A percentile compares a stretch with the other conserved stretches of the same genome.
These are phyloP conservation scores for Aspergillus pseudoglaucus DNA, from an alignment of 2,329 filamentous ascomycete genomes.

Conservation along the genomic window DNA sequence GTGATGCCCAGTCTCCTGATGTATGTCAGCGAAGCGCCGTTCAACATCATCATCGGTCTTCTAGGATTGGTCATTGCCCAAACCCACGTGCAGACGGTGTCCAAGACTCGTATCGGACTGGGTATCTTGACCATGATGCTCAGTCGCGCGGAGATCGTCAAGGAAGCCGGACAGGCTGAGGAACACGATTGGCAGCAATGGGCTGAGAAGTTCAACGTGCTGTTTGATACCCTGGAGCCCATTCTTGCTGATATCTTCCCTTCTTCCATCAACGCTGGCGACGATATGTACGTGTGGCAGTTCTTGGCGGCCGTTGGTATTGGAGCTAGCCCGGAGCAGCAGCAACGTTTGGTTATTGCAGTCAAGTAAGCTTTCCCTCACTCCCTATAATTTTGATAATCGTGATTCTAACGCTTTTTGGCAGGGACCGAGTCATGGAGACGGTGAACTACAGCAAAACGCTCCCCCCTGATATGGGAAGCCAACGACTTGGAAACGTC, in stretches of 20 bases:
- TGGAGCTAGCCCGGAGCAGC: constrained; percentile 86
- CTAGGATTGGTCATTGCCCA: constrained; percentile 76
- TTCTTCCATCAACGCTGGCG: constrained; percentile 77
- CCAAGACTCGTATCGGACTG: constrained; percentile 79
- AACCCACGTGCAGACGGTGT: constrained; percentile 76
- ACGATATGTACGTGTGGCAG: constrained; percentile 97
- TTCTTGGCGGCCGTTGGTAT: constrained; percentile 93
- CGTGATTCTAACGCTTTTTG: constrained; percentile 11
- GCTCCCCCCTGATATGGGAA: constrained; percentile 76
- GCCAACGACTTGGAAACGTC: constrained; percentile 78
- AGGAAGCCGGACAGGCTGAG: constrained; percentile 65
- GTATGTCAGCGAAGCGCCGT: constrained; percentile 82
- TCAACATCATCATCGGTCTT: constrained; percentile 86
- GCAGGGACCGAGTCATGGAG: constrained; percentile 83
- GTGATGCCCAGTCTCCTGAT: constrained; percentile 87
- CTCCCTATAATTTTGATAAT: background rate
- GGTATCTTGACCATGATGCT: constrained; percentile 90
- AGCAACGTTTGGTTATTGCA: constrained; percentile 85
- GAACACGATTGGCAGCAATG: constrained; percentile 76
- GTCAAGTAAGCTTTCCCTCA: constrained; percentile 59
- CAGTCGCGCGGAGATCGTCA: constrained; percentile 87
- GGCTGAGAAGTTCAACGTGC: constrained; percentile 71
- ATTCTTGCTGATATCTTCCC: constrained; percentile 83
- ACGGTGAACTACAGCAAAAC: constrained; percentile 86
- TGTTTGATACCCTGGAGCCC: constrained; percentile 84